Base-by-base conservation (phyloP, 2,329 filamentous ascomycete species). In the Capronia epimyces region DNA sequence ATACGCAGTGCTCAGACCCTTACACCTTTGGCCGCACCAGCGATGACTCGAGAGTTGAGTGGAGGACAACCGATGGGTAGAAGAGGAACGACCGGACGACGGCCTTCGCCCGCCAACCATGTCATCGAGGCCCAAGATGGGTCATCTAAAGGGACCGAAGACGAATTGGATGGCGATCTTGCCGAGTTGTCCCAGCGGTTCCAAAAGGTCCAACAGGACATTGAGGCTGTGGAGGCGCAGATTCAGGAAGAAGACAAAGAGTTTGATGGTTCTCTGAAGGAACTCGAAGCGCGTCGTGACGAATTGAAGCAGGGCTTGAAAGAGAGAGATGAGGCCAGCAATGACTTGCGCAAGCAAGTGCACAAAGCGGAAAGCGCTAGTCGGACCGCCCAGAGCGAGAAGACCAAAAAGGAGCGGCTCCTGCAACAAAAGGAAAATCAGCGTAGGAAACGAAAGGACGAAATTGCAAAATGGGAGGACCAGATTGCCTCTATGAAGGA, bases 281-380 rank as follows among this genome's bases (percentile, higher is more conserved):
- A 87, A 39, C 66, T 95, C 25, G 81, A 84, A 48, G 82, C 82
- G 52, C 88, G 95, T 62, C 85, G 88, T 53, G 87, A 94, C 59
- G 79, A 84, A 44, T 82, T 95, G 66, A 84, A 80, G 62, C 83
- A 84, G 55, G 78, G 83, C 16, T 75, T 93, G 47, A 93, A 87
- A 65, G 88, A 95, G 64, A 95, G 94, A 67, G 91, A 97, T 58
- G 89, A 94, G 63, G 86, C 84, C 44, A 96, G 89, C 43, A 83
- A 87, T 39, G 89, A 89, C 64, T 71, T 96, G 47, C 88, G 86
- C 63, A 85, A 85, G 56, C 84, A 91, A 64, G 83, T 94, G 46
- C 84, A 87, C 46, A 81, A 80, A 40, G 81, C 90, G 4, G 89
- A 94, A 66, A 82, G 88, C 46, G 77, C 87, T 58, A 95, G 94